Percentiles rank a stretch among this genome's conserved stretches.
phyloP scores from a whole-genome alignment of 768 basidiomycete species.

The Boletus tomentosulus region DNA sequence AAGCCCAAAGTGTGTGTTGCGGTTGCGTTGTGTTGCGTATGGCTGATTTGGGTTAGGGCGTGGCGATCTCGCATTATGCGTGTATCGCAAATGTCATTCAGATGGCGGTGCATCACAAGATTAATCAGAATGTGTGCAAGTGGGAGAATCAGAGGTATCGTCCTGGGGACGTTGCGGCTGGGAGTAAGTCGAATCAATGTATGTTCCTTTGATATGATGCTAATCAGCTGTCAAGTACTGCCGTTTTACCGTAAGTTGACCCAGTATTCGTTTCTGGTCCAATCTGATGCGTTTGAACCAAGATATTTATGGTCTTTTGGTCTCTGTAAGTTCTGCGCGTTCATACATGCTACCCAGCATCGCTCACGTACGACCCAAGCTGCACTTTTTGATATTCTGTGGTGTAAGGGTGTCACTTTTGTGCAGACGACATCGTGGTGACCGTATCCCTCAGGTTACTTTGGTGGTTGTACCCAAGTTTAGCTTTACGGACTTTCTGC shows the following conservation, averaged over 20 bases:
- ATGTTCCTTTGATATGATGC: background rate
- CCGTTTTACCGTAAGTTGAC: constrained; percentile 54
- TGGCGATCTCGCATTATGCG: constrained; percentile 60
- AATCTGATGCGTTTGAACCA: constrained; percentile 12
- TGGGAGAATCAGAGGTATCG: constrained; percentile 39
- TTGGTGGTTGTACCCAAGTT: constrained; percentile 62
- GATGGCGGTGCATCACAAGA: constrained; percentile 46
- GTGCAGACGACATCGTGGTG: background rate
- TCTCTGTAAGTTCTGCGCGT: constrained; percentile 39
- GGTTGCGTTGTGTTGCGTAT: background rate
- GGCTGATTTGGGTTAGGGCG: constrained; percentile 42
- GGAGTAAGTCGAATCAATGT: constrained; percentile 40
- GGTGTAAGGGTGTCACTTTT: constrained; percentile 37
- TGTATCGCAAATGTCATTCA: constrained; percentile 65
- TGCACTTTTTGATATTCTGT: constrained; percentile 51
- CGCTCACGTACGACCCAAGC: constrained; percentile 27
- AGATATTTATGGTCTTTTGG: constrained; percentile 62
- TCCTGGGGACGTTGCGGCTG: constrained; percentile 55
- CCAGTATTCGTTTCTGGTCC: background rate
- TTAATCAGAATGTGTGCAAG: constrained; percentile 36
- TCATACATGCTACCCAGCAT: background rate
- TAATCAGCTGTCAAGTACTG: constrained; percentile 37
- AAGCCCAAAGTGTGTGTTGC: constrained; percentile 27
- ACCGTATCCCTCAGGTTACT: constrained; percentile 38
- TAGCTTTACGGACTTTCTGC: constrained; percentile 56